phyloP scores from a whole-genome alignment of 2,329 filamentous ascomycete species.

The Pseudogymnoascus sp. region DNA sequence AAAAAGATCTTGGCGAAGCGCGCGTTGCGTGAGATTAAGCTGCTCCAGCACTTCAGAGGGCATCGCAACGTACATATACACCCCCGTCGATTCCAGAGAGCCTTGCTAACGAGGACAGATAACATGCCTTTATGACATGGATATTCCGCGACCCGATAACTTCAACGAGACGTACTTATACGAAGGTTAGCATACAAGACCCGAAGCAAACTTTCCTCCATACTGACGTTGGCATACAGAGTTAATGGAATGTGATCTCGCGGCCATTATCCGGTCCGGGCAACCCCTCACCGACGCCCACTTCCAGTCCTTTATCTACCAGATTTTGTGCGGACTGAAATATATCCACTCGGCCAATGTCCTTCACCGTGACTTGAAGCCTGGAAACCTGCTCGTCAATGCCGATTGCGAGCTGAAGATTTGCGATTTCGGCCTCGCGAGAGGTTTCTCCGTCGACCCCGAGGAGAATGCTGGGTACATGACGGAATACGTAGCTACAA shows the following conservation, averaged over 20 bases:
- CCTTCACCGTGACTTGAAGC: conserved; percentile 92
- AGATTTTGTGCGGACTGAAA: conserved; percentile 97
- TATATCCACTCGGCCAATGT: conserved; percentile 99
- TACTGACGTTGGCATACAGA: conserved; percentile 46
- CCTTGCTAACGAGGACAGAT: conserved; percentile 56
- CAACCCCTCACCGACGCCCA: conserved; percentile 96
- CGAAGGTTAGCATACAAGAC: conserved; percentile 57
- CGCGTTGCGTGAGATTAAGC: conserved; percentile 94
- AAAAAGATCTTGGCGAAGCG: conserved; percentile 99
- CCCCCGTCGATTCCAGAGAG: not conserved
- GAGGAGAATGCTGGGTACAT: conserved; percentile 99
- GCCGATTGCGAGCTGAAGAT: conserved; percentile 99
- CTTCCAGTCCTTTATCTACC: conserved; percentile 99
- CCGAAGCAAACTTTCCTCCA: not conserved
- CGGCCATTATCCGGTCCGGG: conserved; percentile 93
- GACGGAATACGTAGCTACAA: conserved; percentile 97
- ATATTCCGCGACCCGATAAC: conserved; percentile 92
- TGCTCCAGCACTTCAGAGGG: conserved; percentile 92
- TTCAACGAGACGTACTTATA: conserved; percentile 99
- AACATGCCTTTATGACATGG: conserved; percentile 98
- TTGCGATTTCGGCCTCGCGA: conserved; percentile 91
- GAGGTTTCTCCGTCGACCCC: conserved; percentile 93
- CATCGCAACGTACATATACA: conserved; percentile 64
- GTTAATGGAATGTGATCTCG: conserved; percentile 97
- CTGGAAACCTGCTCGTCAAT: conserved; percentile 93